Conservation (phyloP, 2,329 filamentous ascomycete species). For the Rhynchosporium graminicola region DNA sequence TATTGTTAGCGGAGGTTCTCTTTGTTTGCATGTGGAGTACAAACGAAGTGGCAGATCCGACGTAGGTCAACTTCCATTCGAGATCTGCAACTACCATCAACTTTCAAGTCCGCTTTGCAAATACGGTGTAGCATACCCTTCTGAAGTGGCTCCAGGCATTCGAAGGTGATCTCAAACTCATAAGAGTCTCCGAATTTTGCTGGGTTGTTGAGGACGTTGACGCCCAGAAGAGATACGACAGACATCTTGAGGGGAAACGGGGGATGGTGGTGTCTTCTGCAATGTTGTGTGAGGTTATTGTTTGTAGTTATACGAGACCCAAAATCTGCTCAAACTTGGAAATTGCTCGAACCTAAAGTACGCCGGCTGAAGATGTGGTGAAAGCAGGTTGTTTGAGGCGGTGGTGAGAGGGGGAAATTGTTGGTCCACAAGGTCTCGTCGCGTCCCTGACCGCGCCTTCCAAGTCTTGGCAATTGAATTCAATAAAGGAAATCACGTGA, state of each 20-base stretch:
- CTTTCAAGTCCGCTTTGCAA: slow-evolving; percentile 1
- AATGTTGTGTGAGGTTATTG: not conserved
- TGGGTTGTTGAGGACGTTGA: slow-evolving; percentile 96
- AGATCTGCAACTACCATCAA: slow-evolving; percentile 63
- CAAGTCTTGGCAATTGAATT: slow-evolving; percentile 2
- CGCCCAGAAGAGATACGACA: slow-evolving; percentile 91
- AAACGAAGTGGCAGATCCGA: slow-evolving; percentile 96
- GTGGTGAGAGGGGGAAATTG: slow-evolving; percentile 14
- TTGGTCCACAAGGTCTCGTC: slow-evolving; percentile 8
- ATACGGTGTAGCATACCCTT: slow-evolving; percentile 63
- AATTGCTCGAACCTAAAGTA: not conserved
- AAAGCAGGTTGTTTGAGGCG: slow-evolving; percentile 8
- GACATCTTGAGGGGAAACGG: slow-evolving; percentile 67
- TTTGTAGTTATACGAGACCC: not conserved
- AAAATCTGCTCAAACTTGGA: slow-evolving; percentile 4
- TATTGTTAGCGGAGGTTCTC: slow-evolving; percentile 22
- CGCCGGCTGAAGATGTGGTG: not conserved
- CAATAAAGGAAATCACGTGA: slow-evolving; percentile 12
- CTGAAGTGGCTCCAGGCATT: slow-evolving; percentile 91
- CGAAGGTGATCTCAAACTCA: slow-evolving; percentile 98
- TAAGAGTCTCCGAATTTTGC: slow-evolving; percentile 91
- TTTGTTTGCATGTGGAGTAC: slow-evolving; percentile 38
- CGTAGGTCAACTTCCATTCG: slow-evolving; percentile 99
- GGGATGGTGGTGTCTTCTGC: not conserved
- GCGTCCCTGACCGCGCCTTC: slow-evolving; percentile 16